phyloP scores from a whole-genome alignment of 2,329 filamentous ascomycete species.

The Phaeomoniella chlamydospora region DNA sequence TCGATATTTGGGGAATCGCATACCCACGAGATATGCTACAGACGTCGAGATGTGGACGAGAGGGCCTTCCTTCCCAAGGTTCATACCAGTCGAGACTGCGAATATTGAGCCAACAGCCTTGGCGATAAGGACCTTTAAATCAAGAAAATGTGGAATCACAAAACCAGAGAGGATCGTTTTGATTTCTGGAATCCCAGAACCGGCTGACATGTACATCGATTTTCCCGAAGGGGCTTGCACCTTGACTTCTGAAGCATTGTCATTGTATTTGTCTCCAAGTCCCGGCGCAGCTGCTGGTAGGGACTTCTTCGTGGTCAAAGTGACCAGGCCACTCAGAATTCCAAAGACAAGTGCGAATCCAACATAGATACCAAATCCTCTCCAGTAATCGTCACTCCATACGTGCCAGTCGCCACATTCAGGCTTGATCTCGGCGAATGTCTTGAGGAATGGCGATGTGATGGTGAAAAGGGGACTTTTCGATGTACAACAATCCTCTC shows the following conservation, averaged over 20 bases:
- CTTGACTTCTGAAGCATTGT: constrained; percentile 24
- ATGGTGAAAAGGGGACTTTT: constrained; percentile 15
- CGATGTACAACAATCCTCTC: constrained; percentile 34
- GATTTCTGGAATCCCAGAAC: constrained; percentile 47
- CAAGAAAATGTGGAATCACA: constrained; percentile 42
- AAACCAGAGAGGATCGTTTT: constrained; percentile 49
- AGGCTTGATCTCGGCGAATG: constrained; percentile 11
- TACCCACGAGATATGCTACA: constrained; percentile 38
- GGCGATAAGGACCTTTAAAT: constrained; percentile 38
- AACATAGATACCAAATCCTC: constrained; percentile 33
- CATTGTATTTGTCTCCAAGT: constrained; percentile 19
- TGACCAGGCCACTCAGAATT: constrained; percentile 32
- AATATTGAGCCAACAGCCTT: constrained; percentile 46
- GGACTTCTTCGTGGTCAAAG: constrained; percentile 33
- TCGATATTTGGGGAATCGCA: constrained; percentile 40
- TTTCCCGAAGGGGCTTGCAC: constrained; percentile 32
- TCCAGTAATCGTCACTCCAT: constrained; percentile 28
- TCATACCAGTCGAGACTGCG: constrained; percentile 45
- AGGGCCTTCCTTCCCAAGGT: constrained; percentile 46
- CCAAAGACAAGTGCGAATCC: constrained; percentile 34
- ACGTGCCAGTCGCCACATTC: constrained; percentile 26
- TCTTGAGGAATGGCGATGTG: constrained; percentile 4
- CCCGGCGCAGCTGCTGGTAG: constrained; percentile 28
- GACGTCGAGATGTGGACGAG: constrained; percentile 49
- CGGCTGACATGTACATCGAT: constrained; percentile 44